These are phyloP conservation scores for Backusella tuberculispora DNA, from an alignment of 192 early-diverging fungal species.

Conservation along the genomic window DNA sequence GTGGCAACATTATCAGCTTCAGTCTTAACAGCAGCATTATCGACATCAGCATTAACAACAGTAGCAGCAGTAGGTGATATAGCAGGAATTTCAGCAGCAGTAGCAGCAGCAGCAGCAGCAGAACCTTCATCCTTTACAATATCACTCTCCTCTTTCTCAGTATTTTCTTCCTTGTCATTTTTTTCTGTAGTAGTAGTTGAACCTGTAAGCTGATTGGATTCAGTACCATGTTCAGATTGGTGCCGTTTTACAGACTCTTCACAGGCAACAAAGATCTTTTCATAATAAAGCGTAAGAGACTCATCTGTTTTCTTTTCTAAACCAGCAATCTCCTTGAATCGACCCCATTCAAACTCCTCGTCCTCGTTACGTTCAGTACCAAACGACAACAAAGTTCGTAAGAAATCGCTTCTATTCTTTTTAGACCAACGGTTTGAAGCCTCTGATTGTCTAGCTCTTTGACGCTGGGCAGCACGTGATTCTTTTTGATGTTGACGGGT, in stretches of 20 bases:
- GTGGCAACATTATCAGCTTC: neutral
- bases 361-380: conserved; percentile 50
- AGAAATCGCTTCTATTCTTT: conserved; percentile 57
- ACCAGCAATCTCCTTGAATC: conserved; percentile 72
- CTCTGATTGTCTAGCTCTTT: conserved; percentile 45
- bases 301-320: conserved; percentile 69
- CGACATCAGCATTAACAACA: neutral
- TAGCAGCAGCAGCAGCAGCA: neutral
- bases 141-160: neutral
- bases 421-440: conserved; percentile 56
- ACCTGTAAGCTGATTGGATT: neutral
- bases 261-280: conserved; percentile 61
- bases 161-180: neutral
- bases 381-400: conserved; percentile 58
- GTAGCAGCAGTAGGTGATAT: neutral
- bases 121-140: neutral
- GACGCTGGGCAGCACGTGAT: conserved; percentile 45
- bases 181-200: neutral
- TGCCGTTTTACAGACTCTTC: conserved; percentile 58
- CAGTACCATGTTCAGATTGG: neutral
- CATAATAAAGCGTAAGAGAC: conserved; percentile 65
- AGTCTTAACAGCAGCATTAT: neutral
- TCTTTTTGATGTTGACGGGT: conserved; percentile 50
- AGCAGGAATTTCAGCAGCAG: neutral
- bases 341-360: conserved; percentile 55